Conservation (phyloP, 2,329 filamentous ascomycete species). For the Fonsecaea nubica region DNA sequence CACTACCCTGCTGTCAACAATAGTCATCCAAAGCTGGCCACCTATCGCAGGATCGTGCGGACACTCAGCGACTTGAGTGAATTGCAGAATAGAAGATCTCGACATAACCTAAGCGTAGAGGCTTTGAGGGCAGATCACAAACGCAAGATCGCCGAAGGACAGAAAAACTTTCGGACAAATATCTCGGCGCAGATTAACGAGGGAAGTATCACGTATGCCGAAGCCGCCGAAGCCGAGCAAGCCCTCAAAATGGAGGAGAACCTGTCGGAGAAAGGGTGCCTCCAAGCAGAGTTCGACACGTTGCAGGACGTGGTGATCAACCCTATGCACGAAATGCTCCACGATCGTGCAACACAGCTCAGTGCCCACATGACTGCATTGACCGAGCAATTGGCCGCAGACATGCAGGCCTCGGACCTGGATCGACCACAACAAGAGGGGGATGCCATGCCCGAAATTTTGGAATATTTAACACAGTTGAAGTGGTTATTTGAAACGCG, state of each 20-base stretch:
- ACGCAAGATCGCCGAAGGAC: slow-evolving; percentile 63
- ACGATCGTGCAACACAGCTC: slow-evolving; percentile 73
- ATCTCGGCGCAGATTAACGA: slow-evolving; percentile 79
- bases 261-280: slow-evolving; percentile 71
- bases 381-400: slow-evolving; percentile 73
- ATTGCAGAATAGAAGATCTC: slow-evolving; percentile 68
- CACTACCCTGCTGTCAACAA: slow-evolving; percentile 97
- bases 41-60: slow-evolving; percentile 76
- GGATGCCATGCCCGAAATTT: slow-evolving; percentile 88
- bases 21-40: slow-evolving; percentile 85
- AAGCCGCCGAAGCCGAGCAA: slow-evolving; percentile 80
- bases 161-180: slow-evolving; percentile 71
- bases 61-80: slow-evolving; percentile 76
- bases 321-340: slow-evolving; percentile 80
- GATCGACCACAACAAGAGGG: slow-evolving; percentile 93
- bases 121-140: slow-evolving; percentile 60
- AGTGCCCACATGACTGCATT: slow-evolving; percentile 80
- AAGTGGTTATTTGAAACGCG: slow-evolving; percentile 97
- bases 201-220: slow-evolving; percentile 80
- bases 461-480: slow-evolving; percentile 91
- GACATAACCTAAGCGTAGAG: slow-evolving; percentile 58
- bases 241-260: slow-evolving; percentile 75
- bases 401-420: slow-evolving; percentile 71
- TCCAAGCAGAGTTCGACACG: slow-evolving; percentile 80
- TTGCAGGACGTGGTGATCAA: slow-evolving; percentile 85